A percentile compares a stretch with the other conserved stretches of the same genome.
Evolutionary conservation across 164 flowering plant species (phyloP).

Genomic region (Umbellularia californica): DNA sequence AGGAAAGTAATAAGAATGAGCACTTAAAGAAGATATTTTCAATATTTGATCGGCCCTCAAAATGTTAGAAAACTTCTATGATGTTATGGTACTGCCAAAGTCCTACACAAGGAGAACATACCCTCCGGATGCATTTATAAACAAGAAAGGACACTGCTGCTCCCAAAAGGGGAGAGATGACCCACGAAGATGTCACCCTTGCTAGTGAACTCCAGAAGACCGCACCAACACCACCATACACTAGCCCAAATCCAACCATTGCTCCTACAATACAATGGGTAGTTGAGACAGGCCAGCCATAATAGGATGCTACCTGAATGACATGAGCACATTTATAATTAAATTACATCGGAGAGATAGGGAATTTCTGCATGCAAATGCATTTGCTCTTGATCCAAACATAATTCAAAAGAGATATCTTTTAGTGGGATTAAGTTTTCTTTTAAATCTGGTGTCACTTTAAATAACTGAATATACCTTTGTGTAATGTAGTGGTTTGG

Average conservation of each 20-base stretch:
- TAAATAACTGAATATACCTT: too few relatives aligned
- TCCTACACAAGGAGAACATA: conserved; percentile 26
- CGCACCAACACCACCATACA: conserved; percentile 84
- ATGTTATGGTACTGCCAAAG: too few relatives aligned
- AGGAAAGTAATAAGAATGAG: background rate
- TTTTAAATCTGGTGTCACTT: too few relatives aligned
- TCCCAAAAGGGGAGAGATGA: conserved; percentile 84
- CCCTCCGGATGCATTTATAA: conserved; percentile 97
- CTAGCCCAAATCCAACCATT: conserved; percentile 98
- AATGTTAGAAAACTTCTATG: background rate
- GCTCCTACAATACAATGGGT: conserved; percentile 98
- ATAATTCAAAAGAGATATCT: too few relatives aligned
- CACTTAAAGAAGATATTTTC: background rate
- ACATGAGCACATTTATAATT: conserved; percentile 4
- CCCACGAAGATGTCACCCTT: conserved; percentile 92
- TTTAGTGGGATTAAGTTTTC: too few relatives aligned
- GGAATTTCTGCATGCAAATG: background rate
- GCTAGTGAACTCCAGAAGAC: conserved; percentile 97
- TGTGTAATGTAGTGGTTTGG: too few relatives aligned
- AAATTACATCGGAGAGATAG: background rate
- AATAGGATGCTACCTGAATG: conserved; percentile 84
- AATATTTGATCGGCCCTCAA: background rate
- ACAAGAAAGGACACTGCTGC: conserved; percentile 88
- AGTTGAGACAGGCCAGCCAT: conserved; percentile 98
- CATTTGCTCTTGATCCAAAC: background rate